phyloP scores from a whole-genome alignment of 2,329 filamentous ascomycete species.

The Pseudogymnoascus sp. region DNA sequence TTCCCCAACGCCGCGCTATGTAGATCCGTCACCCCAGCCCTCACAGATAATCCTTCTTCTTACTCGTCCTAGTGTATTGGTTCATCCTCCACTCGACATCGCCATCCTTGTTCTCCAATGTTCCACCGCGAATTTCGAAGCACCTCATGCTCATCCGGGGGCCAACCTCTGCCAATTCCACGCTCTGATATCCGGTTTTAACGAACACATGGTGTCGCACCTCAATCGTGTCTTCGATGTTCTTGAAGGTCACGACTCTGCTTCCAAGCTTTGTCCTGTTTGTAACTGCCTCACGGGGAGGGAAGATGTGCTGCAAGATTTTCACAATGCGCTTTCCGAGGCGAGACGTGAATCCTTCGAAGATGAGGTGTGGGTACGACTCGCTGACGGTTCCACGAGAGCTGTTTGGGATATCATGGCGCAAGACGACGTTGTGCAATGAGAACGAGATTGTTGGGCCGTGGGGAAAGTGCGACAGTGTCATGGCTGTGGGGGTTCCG shows the following conservation, averaged over 20 bases:
- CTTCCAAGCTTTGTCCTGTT: conserved; percentile 70
- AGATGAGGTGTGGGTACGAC: conserved; percentile 88
- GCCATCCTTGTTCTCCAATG: conserved; percentile 87
- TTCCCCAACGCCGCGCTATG: conserved; percentile 28
- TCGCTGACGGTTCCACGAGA: conserved; percentile 84
- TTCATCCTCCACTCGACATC: conserved; percentile 96
- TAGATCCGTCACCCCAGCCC: conserved; percentile 17
- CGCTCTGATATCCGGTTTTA: conserved; percentile 78
- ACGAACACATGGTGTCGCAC: conserved; percentile 93
- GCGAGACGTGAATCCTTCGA: conserved; percentile 81
- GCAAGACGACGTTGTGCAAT: conserved; percentile 83
- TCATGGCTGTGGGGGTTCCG: conserved; percentile 83
- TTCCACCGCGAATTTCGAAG: conserved; percentile 88
- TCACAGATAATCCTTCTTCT: conserved; percentile 93
- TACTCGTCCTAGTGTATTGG: conserved; percentile 86
- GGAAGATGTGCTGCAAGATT: conserved; percentile 89
- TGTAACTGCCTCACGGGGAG: conserved; percentile 70
- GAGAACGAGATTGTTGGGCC: conserved; percentile 83
- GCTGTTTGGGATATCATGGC: conserved; percentile 85
- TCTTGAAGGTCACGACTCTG: conserved; percentile 87
- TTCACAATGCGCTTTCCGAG: conserved; percentile 78
- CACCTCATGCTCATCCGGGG: conserved; percentile 95
- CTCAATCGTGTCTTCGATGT: conserved; percentile 88
- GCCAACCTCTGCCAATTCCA: conserved; percentile 82
- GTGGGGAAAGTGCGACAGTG: conserved; percentile 78